A percentile compares a stretch with the other conserved stretches of the same genome.
These are phyloP conservation scores for Fusarium illudens DNA, from an alignment of 2,329 filamentous ascomycete genomes.

Conservation along the genomic window DNA sequence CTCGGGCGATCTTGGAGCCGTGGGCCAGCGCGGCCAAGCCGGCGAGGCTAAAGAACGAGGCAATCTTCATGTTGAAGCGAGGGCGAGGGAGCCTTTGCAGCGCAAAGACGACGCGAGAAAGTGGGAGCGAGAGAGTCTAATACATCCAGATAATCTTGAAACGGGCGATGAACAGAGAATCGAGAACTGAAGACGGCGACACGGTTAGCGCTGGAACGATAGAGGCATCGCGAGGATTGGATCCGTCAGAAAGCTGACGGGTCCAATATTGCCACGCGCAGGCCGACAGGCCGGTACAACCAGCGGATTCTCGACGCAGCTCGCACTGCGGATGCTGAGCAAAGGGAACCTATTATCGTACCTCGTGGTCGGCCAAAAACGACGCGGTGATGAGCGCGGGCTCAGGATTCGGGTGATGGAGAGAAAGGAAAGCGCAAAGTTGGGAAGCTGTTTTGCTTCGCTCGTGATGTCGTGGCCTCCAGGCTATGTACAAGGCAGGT, in stretches of 20 bases:
- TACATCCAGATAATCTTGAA: slow-evolving; percentile 35
- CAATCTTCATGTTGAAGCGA: slow-evolving; percentile 57
- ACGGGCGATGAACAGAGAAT: slow-evolving; percentile 12
- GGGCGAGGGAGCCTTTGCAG: slow-evolving; percentile 22
- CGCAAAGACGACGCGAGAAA: slow-evolving; percentile 32
- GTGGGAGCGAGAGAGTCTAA: slow-evolving; percentile 25
- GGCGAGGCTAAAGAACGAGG: slow-evolving; percentile 61
- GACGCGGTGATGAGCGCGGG: not conserved
- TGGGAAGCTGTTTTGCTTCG: slow-evolving; percentile 12
- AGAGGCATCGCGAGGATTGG: not conserved
- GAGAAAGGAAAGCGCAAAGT: slow-evolving; percentile 13
- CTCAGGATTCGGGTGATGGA: not conserved
- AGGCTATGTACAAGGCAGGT: slow-evolving; percentile 6
- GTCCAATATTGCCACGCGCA: slow-evolving; percentile 25
- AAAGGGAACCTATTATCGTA: slow-evolving; percentile 22
- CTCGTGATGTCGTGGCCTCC: slow-evolving; percentile 40
- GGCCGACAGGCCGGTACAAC: slow-evolving; percentile 9
- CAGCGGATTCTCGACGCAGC: slow-evolving; percentile 11
- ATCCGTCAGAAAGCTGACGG: slow-evolving; percentile 4
- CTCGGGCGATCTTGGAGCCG: slow-evolving; percentile 64
- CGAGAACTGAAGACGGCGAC: not conserved
- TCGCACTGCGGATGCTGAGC: slow-evolving; percentile 19
- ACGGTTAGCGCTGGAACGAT: slow-evolving; percentile 12
- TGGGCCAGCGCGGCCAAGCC: slow-evolving; percentile 60
- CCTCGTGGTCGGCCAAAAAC: slow-evolving; percentile 16